These are phyloP conservation scores for Cudoniella acicularis DNA, from an alignment of 495 filamentous ascomycete species.

Conservation along the genomic window DNA sequence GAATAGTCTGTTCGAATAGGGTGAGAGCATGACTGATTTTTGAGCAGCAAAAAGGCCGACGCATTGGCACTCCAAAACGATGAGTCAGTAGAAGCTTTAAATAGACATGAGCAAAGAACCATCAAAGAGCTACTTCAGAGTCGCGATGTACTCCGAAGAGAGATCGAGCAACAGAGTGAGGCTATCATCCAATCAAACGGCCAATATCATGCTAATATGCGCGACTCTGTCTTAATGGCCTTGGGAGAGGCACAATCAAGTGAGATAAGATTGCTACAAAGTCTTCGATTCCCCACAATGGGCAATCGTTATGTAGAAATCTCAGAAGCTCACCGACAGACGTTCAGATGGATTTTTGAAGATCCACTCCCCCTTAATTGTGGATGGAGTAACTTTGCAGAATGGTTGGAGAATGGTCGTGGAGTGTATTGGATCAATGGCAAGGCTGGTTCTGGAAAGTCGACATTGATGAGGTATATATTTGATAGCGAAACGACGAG, in stretches of 20 bases:
- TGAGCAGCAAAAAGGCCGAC: background rate
- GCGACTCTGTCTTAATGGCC: background rate
- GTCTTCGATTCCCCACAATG: constrained; percentile 24
- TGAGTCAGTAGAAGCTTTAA: background rate
- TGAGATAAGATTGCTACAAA: constrained; percentile 3
- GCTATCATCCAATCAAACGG: background rate
- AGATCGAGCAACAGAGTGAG: background rate
- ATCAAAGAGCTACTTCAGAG: background rate
- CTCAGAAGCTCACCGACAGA: constrained; percentile 21
- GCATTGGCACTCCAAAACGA: background rate
- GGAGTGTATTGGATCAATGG: too few species aligned
- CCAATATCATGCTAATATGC: background rate
- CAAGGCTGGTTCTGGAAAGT: too few species aligned
- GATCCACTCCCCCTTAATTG: too few species aligned
- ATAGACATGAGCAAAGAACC: background rate
- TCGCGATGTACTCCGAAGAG: background rate
- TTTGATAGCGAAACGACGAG: too few species aligned
- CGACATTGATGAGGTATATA: too few species aligned
- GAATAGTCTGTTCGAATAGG: background rate
- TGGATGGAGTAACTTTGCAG: too few species aligned
- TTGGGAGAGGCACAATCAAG: background rate
- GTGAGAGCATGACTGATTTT: background rate
- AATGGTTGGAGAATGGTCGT: too few species aligned
- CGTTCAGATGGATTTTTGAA: constrained; percentile 28
- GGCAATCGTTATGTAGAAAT: constrained; percentile 26